Evolutionary conservation across 495 filamentous ascomycete species (phyloP).

Genomic region (Tuber melanosporum): DNA sequence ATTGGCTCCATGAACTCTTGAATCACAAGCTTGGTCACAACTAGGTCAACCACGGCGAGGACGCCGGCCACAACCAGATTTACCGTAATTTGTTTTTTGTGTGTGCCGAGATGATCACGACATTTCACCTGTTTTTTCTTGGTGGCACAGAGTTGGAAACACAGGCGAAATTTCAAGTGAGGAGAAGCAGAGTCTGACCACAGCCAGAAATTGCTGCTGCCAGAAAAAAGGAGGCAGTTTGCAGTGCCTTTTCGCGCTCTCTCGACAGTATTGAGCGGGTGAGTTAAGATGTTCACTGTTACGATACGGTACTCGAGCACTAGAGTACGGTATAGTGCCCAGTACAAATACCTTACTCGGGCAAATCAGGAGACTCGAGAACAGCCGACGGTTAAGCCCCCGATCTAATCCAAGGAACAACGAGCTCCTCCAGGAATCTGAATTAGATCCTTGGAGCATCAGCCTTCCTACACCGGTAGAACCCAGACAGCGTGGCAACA

Average conservation of each 20-base stretch:
- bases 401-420: not conserved
- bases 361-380: conserved; percentile 23
- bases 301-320: not conserved
- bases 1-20: not conserved
- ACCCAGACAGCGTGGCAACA: not conserved
- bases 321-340: not conserved
- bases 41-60: not conserved
- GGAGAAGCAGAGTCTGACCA: not conserved
- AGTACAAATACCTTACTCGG: too few species aligned
- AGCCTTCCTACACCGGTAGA: not conserved
- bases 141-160: not conserved
- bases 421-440: conserved; percentile 4
- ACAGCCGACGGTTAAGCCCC: conserved; percentile 6
- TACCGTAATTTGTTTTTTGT: not conserved
- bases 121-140: not conserved
- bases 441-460: not conserved
- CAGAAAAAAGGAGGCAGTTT: not conserved
- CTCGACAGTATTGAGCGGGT: not conserved
- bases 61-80: not conserved
- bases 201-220: not conserved
- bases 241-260: conserved; percentile 15
- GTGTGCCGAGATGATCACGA: not conserved
- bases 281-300: not conserved
- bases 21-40: not conserved
- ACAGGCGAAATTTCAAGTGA: not conserved